These are phyloP conservation scores for Pseudomicrostroma phylloplanum DNA, from an alignment of 1,284 basidiomycete species.

Conservation along the genomic window DNA sequence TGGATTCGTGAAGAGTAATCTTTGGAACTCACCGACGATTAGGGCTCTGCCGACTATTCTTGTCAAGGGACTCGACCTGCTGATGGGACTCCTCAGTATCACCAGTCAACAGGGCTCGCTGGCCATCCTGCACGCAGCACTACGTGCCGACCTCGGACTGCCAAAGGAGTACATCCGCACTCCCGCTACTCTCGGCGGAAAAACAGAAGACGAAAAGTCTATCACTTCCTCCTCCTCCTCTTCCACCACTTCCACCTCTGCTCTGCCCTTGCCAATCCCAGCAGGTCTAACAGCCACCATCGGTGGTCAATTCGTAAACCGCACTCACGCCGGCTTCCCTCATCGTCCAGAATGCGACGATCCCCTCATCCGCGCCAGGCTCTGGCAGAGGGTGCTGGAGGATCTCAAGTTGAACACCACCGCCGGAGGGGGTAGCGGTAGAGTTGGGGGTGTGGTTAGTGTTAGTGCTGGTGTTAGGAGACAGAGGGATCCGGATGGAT, in stretches of 20 bases:
- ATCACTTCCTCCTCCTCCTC: too few relatives aligned
- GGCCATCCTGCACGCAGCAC: slow-evolving; percentile 27
- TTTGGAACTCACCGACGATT: slow-evolving; percentile 24
- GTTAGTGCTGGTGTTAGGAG: too few relatives aligned
- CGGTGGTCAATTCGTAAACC: slow-evolving; percentile 35
- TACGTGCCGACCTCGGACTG: slow-evolving; percentile 26
- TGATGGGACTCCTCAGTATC: slow-evolving; percentile 17
- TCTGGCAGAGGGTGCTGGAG: slow-evolving; percentile 37
- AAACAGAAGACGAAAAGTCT: slow-evolving; percentile 10
- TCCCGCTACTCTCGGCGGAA: slow-evolving; percentile 15
- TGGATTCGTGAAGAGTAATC: slow-evolving; percentile 28
- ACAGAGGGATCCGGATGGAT: too few relatives aligned
- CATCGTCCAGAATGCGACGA: slow-evolving; percentile 32
- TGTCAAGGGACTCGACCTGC: slow-evolving; percentile 8
- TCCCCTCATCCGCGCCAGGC: slow-evolving; percentile 23
- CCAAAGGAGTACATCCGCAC: slow-evolving; percentile 14
- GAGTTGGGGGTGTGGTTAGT: too few relatives aligned
- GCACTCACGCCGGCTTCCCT: slow-evolving; percentile 17
- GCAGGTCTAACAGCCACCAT: not conserved
- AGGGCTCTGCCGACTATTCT: slow-evolving; percentile 1
- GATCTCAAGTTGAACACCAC: slow-evolving; percentile 32
- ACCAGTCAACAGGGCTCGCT: slow-evolving; percentile 24
- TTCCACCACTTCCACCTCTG: not conserved
- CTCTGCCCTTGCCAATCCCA: not conserved
- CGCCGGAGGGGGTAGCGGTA: too few relatives aligned